Evolutionary conservation across 768 basidiomycete genomes (phyloP).

Genomic region (Mycena filopes): DNA sequence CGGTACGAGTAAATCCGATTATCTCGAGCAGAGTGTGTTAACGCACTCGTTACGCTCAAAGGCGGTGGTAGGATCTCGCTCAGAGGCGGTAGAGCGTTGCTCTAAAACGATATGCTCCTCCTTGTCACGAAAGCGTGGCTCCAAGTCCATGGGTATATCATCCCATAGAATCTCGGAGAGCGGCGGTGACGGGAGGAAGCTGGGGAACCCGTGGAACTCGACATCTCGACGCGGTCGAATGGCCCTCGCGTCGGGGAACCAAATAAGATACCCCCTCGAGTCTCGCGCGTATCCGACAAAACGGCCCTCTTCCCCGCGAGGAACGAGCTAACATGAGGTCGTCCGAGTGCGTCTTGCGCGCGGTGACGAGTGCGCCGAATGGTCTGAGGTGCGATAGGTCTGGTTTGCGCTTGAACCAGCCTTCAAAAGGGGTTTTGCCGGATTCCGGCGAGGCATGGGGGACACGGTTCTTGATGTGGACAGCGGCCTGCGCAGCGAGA

Average conservation of each 20-base stretch:
- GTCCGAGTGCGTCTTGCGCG: slow-evolving; percentile 23
- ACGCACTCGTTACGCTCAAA: slow-evolving; percentile 14
- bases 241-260: slow-evolving; percentile 19
- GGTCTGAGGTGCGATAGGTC: slow-evolving; percentile 28
- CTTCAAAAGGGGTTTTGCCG: slow-evolving; percentile 15
- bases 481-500: slow-evolving; percentile 20
- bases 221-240: slow-evolving; percentile 26
- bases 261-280: slow-evolving; percentile 36
- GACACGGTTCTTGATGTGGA: slow-evolving; percentile 28
- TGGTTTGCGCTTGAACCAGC: slow-evolving; percentile 12
- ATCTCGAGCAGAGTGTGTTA: neutral
- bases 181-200: slow-evolving; percentile 23
- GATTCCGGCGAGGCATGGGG: neutral
- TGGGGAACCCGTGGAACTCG: slow-evolving; percentile 30
- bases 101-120: slow-evolving; percentile 7
- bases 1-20: neutral
- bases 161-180: slow-evolving; percentile 30
- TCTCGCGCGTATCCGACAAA: slow-evolving; percentile 32
- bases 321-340: neutral
- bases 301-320: slow-evolving; percentile 24
- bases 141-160: slow-evolving; percentile 17
- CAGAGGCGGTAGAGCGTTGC: neutral
- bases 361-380: slow-evolving; percentile 27
- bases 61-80: slow-evolving; percentile 1
- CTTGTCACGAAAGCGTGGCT: slow-evolving; percentile 7